Evolutionary conservation across 805 yeast species (phyloP).

Genomic region (Suhomyces canberraensis): DNA sequence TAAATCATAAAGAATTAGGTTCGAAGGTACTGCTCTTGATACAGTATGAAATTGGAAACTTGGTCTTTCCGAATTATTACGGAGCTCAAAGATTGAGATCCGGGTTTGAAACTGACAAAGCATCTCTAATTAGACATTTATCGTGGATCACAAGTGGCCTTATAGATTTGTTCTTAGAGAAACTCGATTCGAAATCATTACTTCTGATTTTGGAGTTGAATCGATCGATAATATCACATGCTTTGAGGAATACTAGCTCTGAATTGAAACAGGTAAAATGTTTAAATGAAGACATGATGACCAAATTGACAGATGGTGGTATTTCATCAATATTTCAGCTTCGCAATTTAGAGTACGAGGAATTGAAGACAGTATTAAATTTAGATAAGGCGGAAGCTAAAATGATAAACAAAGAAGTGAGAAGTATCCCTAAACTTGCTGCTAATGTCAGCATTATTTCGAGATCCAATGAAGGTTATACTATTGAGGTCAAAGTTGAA

Average conservation of each 20-base stretch:
- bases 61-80: constrained; percentile 27
- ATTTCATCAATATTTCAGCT: no score
- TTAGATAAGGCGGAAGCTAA: no score
- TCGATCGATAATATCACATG: no score
- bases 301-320: no score
- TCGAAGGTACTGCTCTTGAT: not conserved
- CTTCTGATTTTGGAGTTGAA: not conserved
- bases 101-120: not conserved
- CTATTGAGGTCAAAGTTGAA: no score
- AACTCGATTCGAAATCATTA: not conserved
- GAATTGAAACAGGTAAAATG: not conserved
- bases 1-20: not conserved
- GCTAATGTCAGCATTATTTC: no score
- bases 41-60: not conserved
- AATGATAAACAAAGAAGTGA: no score
- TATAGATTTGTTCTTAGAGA: not conserved
- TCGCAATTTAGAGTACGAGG: no score
- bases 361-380: no score
- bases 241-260: not conserved
- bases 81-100: constrained; percentile 46
- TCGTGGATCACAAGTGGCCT: not conserved
- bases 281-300: not conserved
- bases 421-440: no score
- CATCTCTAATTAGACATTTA: not conserved
- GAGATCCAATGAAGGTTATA: no score